Evolutionary conservation across 169 alveolate genomes (phyloP).

Genomic region (Plasmodium blacklocki): DNA sequence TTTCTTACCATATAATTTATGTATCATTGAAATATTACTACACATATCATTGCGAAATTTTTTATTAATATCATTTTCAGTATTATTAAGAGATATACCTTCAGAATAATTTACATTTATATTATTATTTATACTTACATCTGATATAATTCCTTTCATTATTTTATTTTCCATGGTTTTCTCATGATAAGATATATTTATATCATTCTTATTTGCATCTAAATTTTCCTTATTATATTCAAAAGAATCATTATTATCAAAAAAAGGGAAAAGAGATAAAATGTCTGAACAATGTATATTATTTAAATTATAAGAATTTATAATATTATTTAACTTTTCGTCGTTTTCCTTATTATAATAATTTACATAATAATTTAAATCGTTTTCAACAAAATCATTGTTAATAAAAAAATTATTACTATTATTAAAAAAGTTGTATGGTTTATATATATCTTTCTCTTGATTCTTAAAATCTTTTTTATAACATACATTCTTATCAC

Average conservation of each 20-base stretch:
- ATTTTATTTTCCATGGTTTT: background rate
- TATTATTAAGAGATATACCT: background rate
- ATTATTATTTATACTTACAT: background rate
- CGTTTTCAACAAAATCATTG: constrained; percentile 14
- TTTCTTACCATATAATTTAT: background rate
- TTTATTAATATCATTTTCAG: background rate
- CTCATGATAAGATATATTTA: background rate
- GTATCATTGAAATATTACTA: background rate
- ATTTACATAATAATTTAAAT: constrained; percentile 36
- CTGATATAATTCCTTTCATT: background rate
- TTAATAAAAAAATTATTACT: constrained; percentile 30
- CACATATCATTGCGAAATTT: background rate
- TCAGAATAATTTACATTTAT: background rate
- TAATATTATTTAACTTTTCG: constrained; percentile 16
- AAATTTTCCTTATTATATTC: too few species aligned
- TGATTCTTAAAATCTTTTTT: background rate
- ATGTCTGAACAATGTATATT: background rate
- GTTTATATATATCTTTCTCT: constrained; percentile 5
- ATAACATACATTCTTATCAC: background rate
- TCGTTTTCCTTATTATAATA: constrained; percentile 27
- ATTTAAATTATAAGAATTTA: background rate
- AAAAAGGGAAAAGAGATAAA: too few species aligned
- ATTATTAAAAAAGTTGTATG: constrained; percentile 9
- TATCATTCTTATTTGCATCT: background rate
- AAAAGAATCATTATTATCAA: too few species aligned